These are phyloP conservation scores for Wallacemonas sp. DNA, from an alignment of 208 protist species.

Conservation along the genomic window DNA sequence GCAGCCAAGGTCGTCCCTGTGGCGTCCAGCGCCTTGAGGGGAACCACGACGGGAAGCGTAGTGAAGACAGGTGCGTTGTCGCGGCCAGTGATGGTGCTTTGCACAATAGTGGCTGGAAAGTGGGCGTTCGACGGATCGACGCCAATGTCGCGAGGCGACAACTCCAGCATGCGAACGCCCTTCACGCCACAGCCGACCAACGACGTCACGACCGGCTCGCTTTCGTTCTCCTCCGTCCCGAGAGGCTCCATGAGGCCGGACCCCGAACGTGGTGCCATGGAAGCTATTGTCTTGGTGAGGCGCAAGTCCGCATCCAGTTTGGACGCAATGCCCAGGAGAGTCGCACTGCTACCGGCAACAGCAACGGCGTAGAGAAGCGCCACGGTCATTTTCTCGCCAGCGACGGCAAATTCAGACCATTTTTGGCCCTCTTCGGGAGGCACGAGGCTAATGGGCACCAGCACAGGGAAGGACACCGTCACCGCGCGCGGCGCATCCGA, in stretches of 20 bases:
- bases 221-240: background rate
- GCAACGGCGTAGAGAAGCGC: constrained; percentile 65
- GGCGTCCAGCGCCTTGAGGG: constrained; percentile 7
- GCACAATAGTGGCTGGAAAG: constrained; percentile 54
- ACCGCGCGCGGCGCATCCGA: constrained; percentile 11
- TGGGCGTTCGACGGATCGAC: constrained; percentile 20
- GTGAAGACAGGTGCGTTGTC: constrained; percentile 10
- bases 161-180: constrained; percentile 32
- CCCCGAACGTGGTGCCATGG: background rate
- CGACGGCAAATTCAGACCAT: constrained; percentile 68
- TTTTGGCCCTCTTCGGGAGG: constrained; percentile 31
- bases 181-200: constrained; percentile 21
- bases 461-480: constrained; percentile 24
- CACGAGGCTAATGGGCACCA: constrained; percentile 64
- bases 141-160: constrained; percentile 40
- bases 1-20: constrained; percentile 7
- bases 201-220: background rate
- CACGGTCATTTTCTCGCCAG: constrained; percentile 72
- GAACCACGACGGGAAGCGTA: constrained; percentile 10
- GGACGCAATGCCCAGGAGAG: constrained; percentile 61
- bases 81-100: constrained; percentile 5
- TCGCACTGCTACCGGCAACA: constrained; percentile 64
- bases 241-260: background rate
- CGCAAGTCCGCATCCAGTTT: constrained; percentile 67
- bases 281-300: constrained; percentile 22